Evolutionary conservation across 768 basidiomycete genomes (phyloP).

Genomic region (Brasilioporus rufonigricans): DNA sequence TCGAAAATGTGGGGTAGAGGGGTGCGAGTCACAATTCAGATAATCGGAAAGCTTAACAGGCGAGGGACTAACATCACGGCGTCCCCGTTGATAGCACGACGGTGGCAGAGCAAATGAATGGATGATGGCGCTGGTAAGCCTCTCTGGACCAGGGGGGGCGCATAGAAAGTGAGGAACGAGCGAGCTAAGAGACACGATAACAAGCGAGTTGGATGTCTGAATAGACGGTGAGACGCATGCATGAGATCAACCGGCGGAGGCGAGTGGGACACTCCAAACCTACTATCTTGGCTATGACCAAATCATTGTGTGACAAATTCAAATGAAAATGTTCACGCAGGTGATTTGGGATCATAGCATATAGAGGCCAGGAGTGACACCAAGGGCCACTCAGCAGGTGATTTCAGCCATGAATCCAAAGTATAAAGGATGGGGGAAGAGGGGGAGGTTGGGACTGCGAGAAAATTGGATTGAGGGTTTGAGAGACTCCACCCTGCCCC

Average conservation of each 20-base stretch:
- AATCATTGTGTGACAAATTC: slow-evolving; percentile 35
- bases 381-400: slow-evolving; percentile 20
- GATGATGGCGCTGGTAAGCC: neutral
- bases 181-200: neutral
- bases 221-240: neutral
- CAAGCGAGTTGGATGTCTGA: neutral
- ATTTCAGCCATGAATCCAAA: slow-evolving; percentile 12
- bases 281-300: slow-evolving; percentile 63
- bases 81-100: neutral
- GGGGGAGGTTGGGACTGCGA: slow-evolving; percentile 14
- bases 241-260: slow-evolving; percentile 8
- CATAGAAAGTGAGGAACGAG: neutral
- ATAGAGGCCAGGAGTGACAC: slow-evolving; percentile 31
- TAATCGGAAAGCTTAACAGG: slow-evolving; percentile 27
- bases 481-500: neutral
- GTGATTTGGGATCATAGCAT: slow-evolving; percentile 40
- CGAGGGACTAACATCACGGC: neutral
- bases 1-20: slow-evolving; percentile 17
- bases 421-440: neutral
- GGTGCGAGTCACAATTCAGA: slow-evolving; percentile 20
- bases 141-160: too few relatives aligned
- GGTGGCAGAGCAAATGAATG: neutral
- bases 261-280: slow-evolving; percentile 37
- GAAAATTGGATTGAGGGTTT: slow-evolving; percentile 14
- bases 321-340: slow-evolving; percentile 30